Conservation (phyloP, 2,329 filamentous ascomycete genomes). For the Ceratocystis albifundus region DNA sequence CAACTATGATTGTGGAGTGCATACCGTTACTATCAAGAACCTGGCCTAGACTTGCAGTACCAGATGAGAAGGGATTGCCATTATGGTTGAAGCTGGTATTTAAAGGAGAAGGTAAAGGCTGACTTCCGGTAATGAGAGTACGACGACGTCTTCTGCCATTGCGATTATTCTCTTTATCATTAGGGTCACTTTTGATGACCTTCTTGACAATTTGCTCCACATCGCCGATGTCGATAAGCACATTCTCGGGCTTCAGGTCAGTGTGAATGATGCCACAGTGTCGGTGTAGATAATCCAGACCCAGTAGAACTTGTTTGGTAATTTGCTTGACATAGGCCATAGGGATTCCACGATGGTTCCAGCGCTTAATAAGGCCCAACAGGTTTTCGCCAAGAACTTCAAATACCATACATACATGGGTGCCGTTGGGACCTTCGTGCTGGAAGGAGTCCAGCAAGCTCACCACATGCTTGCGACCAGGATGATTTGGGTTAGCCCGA, state of each 20-base stretch:
- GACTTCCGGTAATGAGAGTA: constrained; percentile 92
- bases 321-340: constrained; percentile 97
- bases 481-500: constrained; percentile 85
- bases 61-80: constrained; percentile 20
- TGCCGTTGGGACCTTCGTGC: constrained; percentile 91
- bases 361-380: constrained; percentile 89
- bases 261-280: constrained; percentile 99
- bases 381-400: constrained; percentile 94
- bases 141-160: constrained; percentile 82
- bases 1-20: background rate
- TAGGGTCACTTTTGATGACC: constrained; percentile 70
- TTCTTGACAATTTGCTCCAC: constrained; percentile 97
- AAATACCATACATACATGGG: constrained; percentile 98
- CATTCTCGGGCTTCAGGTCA: constrained; percentile 94
- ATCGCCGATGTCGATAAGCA: constrained; percentile 95
- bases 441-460: constrained; percentile 94
- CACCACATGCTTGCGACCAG: constrained; percentile 88
- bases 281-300: constrained; percentile 89
- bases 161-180: constrained; percentile 74
- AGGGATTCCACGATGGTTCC: constrained; percentile 95
- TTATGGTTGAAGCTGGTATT: constrained; percentile 79
- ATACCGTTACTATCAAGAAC: constrained; percentile 50
- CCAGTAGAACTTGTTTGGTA: constrained; percentile 91
- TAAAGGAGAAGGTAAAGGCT: constrained; percentile 86
- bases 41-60: constrained; percentile 61